A percentile compares a stretch with the other conserved stretches of the same genome.
These are phyloP conservation scores for Ophiostoma triangulosporum DNA, from an alignment of 2,329 filamentous ascomycete species.

Conservation along the genomic window DNA sequence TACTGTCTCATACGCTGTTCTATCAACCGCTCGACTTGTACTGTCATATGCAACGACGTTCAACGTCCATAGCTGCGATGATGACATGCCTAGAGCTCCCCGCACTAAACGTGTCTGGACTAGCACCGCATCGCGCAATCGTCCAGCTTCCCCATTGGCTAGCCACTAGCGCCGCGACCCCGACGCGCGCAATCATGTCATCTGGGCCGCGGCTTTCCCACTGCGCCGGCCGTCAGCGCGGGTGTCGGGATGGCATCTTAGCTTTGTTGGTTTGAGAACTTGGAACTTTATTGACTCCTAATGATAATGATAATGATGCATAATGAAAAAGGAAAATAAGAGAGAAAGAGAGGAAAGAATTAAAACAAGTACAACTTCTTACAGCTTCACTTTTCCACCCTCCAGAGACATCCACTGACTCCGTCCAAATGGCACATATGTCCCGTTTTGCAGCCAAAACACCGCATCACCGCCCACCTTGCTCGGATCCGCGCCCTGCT, in stretches of 20 bases:
- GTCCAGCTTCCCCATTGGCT: slow-evolving; percentile 8
- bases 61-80: neutral
- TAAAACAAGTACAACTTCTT: neutral
- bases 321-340: neutral
- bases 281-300: neutral
- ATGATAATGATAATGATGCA: neutral
- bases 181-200: slow-evolving; percentile 12
- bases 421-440: slow-evolving; percentile 54
- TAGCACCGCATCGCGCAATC: slow-evolving; percentile 16
- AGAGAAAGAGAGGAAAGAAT: neutral
- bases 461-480: slow-evolving; percentile 36
- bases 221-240: neutral
- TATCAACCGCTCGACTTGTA: too few species aligned
- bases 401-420: slow-evolving; percentile 57
- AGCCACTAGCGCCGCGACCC: neutral
- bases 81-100: slow-evolving; percentile 6
- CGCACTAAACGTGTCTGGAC: slow-evolving; percentile 10
- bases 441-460: slow-evolving; percentile 51
- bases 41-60: too few species aligned
- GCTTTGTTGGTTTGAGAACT: neutral
- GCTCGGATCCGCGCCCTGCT: slow-evolving; percentile 57
- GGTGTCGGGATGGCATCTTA: slow-evolving; percentile 6
- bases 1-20: too few species aligned
- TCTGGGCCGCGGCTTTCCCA: slow-evolving; percentile 9
- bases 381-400: slow-evolving; percentile 59